Conservation (phyloP, 441 rosid genomes). For the Omphalea diandra region DNA sequence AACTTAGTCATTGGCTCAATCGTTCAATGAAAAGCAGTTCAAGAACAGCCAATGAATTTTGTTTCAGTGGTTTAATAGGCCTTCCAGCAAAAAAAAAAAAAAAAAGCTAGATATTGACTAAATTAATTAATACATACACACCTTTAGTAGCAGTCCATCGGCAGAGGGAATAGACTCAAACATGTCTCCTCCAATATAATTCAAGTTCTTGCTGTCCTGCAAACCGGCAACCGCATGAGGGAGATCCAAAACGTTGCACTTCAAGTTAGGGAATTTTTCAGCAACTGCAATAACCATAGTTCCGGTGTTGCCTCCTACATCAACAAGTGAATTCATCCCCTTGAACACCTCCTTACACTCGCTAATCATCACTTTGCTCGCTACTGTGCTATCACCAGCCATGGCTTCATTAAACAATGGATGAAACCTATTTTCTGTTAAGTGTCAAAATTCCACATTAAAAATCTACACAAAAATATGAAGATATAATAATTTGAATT, state of each 20-base stretch:
- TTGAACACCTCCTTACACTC: constrained; percentile 21
- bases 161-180: constrained; percentile 33
- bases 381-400: constrained; percentile 25
- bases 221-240: constrained; percentile 33
- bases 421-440: constrained; percentile 11
- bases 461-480: too few species aligned
- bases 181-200: constrained; percentile 32
- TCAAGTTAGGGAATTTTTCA: constrained; percentile 21
- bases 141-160: constrained; percentile 32
- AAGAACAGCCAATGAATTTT: too few species aligned
- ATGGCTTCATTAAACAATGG: constrained; percentile 18
- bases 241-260: constrained; percentile 34
- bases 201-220: constrained; percentile 24
- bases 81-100: too few species aligned
- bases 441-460: too few species aligned
- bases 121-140: not conserved
- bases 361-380: not conserved
- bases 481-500: too few species aligned
- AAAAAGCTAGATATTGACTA: too few species aligned
- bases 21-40: too few species aligned
- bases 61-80: too few species aligned
- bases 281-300: constrained; percentile 23
- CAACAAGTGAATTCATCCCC: constrained; percentile 31
- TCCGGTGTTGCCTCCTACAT: constrained; percentile 38
- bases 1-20: too few species aligned